Evolutionary conservation across 2,329 filamentous ascomycete species (phyloP), one percentile per base, ranked within the genome.

Genomic region (Rhinocladiella similis): DNA sequence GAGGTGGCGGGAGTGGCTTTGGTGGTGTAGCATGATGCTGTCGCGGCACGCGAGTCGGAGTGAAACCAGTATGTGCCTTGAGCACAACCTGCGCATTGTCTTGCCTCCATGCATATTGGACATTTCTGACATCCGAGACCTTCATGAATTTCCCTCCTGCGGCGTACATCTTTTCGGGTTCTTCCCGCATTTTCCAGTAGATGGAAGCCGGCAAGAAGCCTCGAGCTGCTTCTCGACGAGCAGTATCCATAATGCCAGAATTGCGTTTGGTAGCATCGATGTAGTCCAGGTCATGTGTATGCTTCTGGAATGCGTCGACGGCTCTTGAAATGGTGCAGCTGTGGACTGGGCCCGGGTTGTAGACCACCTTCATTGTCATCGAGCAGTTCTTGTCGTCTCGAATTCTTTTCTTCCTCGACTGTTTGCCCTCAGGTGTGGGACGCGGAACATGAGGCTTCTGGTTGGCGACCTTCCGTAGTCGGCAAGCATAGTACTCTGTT

Each of bases 191-290:
- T 55, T 78, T 76, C 12, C 73, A 75, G 54, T 72, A 78, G n/a
- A 78, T 77, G 5, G 76, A 79, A 22, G 75, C 76, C 13, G 76
- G 76, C 51, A 78, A 65, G 61, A 77, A 79, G 7, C 74, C 76
- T 59, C 76, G 77, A 20, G 73, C 68, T 5, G 74, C 74, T 56
- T 79, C 76, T 45, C 70, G 72, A 18, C 72, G 70, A 5, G 74
- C 73, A 53, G 72, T 75, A 29, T 78, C 75, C 74, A 78, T 77
- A 36, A 79, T 67, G 1, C 74, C 76, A 12, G 74, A 75, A 53
- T 78, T 78, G 45, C 76, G 71, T 61, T 79, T 79, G 47, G 77
- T 71, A 47, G 72, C 72, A 62, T 79, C 76, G 42, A 77, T 76
- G 56, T 74, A 73, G 54, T 78, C 75, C 39, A 79, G 67, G 58